Base-by-base conservation (phyloP, 129 eudicot genomes). In the Chrysanthemum lavandulifolium region DNA sequence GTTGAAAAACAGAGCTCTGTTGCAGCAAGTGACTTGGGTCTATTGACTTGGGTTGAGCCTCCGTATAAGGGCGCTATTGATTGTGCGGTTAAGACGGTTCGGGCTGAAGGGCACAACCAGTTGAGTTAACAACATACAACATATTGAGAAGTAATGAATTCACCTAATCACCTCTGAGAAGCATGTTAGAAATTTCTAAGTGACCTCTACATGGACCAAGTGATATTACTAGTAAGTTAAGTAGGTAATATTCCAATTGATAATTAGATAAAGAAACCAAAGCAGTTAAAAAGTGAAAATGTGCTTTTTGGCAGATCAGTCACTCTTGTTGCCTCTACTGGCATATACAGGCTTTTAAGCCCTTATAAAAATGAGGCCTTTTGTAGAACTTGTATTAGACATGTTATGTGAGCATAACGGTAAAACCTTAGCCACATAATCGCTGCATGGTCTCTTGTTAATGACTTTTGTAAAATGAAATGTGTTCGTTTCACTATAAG, bases 21-120 rank as follows among this genome's bases (percentile, higher is more conserved):
- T n/a, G n/a, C n/a, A n/a, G n/a, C n/a, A n/a, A n/a, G n/a, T n/a
- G n/a, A n/a, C n/a, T n/a, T n/a, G n/a, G n/a, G n/a, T n/a, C n/a
- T n/a, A n/a, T n/a, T n/a, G n/a, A n/a, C n/a, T n/a, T n/a, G 93
- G 50, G 71, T 21, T 77, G 82, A 67, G 10, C 73, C 93, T 29
- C 93, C 96, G 74, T 90, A 90, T 52, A 61, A 67, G 1, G 97
- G 97, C 36, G 94, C 97, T 33, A 2, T 90, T 23, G 97, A 90
- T 78, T 90, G 97, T 71, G 95, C 91, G 2, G 15, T 87, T 73
- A 85, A 90, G 73, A 90, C 91, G 1, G 83, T 90, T 0, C 81
- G 25, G 74, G 78, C 83, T 1, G 97, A 90, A 47, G 97, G 94
- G 31, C 87, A 40, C 47, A 40, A 7, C 8, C 10, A 40, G 47